These are phyloP conservation scores for Amanita molliuscula DNA, from an alignment of 768 basidiomycete species.

Conservation along the genomic window DNA sequence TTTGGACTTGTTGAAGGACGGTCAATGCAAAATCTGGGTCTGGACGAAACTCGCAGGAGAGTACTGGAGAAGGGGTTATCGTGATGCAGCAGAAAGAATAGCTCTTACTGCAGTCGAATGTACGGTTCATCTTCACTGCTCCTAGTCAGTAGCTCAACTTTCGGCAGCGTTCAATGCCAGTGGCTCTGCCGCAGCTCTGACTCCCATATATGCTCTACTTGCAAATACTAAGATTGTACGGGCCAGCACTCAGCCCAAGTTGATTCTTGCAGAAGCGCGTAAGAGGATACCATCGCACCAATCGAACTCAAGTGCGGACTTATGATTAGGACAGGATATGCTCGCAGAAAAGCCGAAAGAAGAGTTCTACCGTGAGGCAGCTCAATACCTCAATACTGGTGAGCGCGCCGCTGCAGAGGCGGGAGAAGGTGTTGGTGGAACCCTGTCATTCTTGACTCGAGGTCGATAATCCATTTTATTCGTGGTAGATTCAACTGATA, in stretches of 20 bases:
- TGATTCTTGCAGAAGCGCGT: slow-evolving; percentile 67
- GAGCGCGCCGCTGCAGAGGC: slow-evolving; percentile 46
- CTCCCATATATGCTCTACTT: slow-evolving; percentile 70
- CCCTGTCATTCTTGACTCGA: slow-evolving; percentile 55
- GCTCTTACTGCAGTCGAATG: slow-evolving; percentile 56
- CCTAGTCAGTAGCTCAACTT: slow-evolving; percentile 11
- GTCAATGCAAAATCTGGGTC: slow-evolving; percentile 58
- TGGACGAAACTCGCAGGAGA: slow-evolving; percentile 84
- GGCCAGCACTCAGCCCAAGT: slow-evolving; percentile 78
- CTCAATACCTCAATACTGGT: slow-evolving; percentile 52
- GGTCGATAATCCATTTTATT: slow-evolving; percentile 26
- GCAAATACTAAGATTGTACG: slow-evolving; percentile 79
- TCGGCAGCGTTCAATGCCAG: slow-evolving; percentile 40
- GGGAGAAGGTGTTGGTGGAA: slow-evolving; percentile 47
- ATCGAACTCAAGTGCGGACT: not conserved
- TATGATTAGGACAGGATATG: slow-evolving; percentile 48
- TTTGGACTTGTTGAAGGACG: slow-evolving; percentile 60
- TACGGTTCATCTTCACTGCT: slow-evolving; percentile 22
- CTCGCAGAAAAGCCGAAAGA: slow-evolving; percentile 56
- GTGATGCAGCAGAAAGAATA: slow-evolving; percentile 71
- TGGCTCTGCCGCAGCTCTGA: slow-evolving; percentile 38
- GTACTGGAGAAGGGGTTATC: slow-evolving; percentile 74
- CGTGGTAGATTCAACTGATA: not conserved
- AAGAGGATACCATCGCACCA: slow-evolving; percentile 20
- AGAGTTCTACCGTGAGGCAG: slow-evolving; percentile 60